Evolutionary conservation across 331 rosid species (phyloP).

Genomic region (Dryas integrifolia): DNA sequence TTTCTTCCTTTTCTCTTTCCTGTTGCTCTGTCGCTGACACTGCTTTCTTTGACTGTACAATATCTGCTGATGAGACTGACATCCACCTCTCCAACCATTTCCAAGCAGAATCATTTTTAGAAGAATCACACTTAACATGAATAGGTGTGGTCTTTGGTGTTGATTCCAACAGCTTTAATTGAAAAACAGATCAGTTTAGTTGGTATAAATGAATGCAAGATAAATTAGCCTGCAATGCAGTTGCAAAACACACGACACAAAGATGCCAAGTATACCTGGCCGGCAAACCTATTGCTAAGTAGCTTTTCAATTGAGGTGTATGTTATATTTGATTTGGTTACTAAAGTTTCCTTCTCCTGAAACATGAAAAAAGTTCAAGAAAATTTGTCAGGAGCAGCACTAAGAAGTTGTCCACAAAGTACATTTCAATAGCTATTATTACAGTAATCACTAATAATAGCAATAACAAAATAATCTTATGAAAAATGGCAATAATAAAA

Average conservation of each 20-base stretch:
- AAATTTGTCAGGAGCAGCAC: background rate
- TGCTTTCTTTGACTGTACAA: constrained; percentile 36
- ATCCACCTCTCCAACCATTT: constrained; percentile 98
- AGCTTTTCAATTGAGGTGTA: constrained; percentile 61
- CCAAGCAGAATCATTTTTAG: constrained; percentile 79
- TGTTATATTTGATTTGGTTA: constrained; percentile 34
- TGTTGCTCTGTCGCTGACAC: constrained; percentile 36
- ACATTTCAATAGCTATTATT: background rate
- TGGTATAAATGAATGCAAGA: constrained; percentile 11
- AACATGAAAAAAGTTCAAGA: constrained; percentile 10
- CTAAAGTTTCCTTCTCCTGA: constrained; percentile 53
- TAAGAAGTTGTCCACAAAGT: background rate
- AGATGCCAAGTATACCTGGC: constrained; percentile 51
- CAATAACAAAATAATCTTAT: background rate
- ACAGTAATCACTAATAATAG: background rate
- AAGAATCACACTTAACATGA: constrained; percentile 62
- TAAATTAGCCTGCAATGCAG: background rate
- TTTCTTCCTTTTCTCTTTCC: constrained; percentile 35
- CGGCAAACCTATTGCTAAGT: constrained; percentile 69
- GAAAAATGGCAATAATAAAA: background rate
- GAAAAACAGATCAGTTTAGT: constrained; percentile 22
- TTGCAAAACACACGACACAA: constrained; percentile 6
- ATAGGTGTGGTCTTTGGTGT: constrained; percentile 61
- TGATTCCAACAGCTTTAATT: constrained; percentile 64
- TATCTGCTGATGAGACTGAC: constrained; percentile 47